These are phyloP conservation scores for Trichoderma gracile DNA, from an alignment of 2,329 filamentous ascomycete species.

Conservation along the genomic window DNA sequence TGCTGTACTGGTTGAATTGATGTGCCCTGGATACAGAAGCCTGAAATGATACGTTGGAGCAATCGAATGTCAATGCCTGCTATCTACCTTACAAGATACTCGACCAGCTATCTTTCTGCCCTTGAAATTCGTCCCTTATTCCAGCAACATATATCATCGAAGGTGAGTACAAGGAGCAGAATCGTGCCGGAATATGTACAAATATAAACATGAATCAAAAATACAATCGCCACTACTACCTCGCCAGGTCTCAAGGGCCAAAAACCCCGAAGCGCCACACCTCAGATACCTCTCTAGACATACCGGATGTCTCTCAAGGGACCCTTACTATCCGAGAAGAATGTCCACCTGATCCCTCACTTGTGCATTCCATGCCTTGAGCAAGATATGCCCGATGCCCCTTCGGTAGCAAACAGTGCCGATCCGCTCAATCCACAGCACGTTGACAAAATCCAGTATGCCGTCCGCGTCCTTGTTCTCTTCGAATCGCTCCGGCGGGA, in stretches of 20 bases:
- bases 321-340: constrained; percentile 47
- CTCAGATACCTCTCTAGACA: not conserved
- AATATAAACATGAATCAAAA: constrained; percentile 40
- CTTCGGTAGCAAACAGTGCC: constrained; percentile 45
- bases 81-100: constrained; percentile 46
- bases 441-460: constrained; percentile 48
- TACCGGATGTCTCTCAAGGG: constrained; percentile 62
- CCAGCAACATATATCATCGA: constrained; percentile 73
- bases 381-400: constrained; percentile 46
- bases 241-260: not conserved
- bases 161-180: constrained; percentile 31
- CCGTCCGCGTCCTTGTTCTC: constrained; percentile 46
- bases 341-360: constrained; percentile 45
- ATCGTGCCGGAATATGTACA: not conserved
- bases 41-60: not conserved
- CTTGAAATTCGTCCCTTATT: not conserved
- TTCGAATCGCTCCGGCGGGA: constrained; percentile 43
- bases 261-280: constrained; percentile 5
- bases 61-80: constrained; percentile 34
- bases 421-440: constrained; percentile 50
- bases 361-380: constrained; percentile 45
- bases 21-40: not conserved
- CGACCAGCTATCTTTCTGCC: constrained; percentile 37
- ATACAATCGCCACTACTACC: not conserved
- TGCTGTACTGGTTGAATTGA: not conserved